phyloP scores from a whole-genome alignment of 2,329 filamentous ascomycete genomes.

The Xylariales sp. region DNA sequence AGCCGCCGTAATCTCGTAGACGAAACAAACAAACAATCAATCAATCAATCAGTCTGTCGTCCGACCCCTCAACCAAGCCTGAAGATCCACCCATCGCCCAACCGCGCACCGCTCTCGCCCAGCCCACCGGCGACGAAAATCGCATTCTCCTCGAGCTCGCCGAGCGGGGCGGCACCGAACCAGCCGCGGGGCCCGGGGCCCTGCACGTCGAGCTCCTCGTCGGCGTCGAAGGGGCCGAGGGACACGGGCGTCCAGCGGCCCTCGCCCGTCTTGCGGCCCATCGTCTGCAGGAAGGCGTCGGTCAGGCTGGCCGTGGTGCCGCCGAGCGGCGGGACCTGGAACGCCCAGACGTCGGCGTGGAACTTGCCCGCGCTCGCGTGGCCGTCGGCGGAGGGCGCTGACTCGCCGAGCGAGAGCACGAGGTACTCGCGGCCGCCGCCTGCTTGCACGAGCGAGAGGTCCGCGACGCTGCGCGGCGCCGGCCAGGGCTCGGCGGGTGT shows the following conservation, averaged over 20 bases:
- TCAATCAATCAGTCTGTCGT: conserved; percentile 25
- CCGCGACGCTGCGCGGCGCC: conserved; percentile 63
- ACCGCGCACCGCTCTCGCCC: conserved; percentile 60
- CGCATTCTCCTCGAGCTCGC: conserved; percentile 68
- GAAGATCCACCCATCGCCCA: conserved; percentile 74
- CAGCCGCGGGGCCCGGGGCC: conserved; percentile 67
- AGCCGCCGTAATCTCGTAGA: not conserved
- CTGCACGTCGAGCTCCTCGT: conserved; percentile 58
- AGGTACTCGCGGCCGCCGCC: conserved; percentile 72
- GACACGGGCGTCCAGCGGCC: conserved; percentile 67
- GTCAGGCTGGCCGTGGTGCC: conserved; percentile 67
- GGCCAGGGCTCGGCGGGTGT: conserved; percentile 57
- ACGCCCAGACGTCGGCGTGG: conserved; percentile 72
- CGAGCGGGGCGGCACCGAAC: conserved; percentile 67
- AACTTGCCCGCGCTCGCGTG: conserved; percentile 61
- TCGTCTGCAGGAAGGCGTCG: conserved; percentile 64
- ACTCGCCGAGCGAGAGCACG: conserved; percentile 70
- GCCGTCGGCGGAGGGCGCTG: conserved; percentile 62
- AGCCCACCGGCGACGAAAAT: conserved; percentile 72
- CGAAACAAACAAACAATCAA: not conserved
- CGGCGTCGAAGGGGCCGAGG: conserved; percentile 62
- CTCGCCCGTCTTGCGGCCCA: conserved; percentile 66
- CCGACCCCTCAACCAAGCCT: conserved; percentile 54
- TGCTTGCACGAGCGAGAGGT: conserved; percentile 66
- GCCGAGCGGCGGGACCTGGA: conserved; percentile 67